Conservation (phyloP, 2,329 filamentous ascomycete genomes). For the Colletotrichum lentis region DNA sequence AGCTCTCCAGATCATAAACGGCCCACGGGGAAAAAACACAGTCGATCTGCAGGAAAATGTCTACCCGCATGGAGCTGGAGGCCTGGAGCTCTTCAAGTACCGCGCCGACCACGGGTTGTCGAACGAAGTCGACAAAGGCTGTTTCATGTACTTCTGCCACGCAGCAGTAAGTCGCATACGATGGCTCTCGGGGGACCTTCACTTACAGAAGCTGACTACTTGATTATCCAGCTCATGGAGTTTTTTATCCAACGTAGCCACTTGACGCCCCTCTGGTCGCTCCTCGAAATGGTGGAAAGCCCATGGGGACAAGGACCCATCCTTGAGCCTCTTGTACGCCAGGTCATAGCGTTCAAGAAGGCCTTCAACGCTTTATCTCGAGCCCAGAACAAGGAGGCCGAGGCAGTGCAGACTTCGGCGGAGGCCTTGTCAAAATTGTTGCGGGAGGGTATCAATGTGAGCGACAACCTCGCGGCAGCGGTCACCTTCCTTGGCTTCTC, state of each 20-base stretch:
- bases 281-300: slow-evolving; percentile 22
- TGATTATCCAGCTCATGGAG: slow-evolving; percentile 17
- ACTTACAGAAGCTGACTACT: neutral
- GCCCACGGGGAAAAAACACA: slow-evolving; percentile 7
- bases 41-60: slow-evolving; percentile 30
- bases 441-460: neutral
- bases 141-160: slow-evolving; percentile 28
- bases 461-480: slow-evolving; percentile 1
- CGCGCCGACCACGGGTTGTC: slow-evolving; percentile 26
- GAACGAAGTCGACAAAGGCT: slow-evolving; percentile 22
- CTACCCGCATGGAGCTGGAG: slow-evolving; percentile 10
- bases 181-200: too few relatives aligned
- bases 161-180: slow-evolving; percentile 10
- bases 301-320: slow-evolving; percentile 10
- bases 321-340: slow-evolving; percentile 20
- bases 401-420: neutral
- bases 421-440: slow-evolving; percentile 10
- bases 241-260: slow-evolving; percentile 27
- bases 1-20: slow-evolving; percentile 8
- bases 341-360: slow-evolving; percentile 19
- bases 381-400: neutral
- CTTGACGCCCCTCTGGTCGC: slow-evolving; percentile 16
- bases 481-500: slow-evolving; percentile 3
- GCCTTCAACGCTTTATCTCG: slow-evolving; percentile 16
- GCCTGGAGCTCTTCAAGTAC: slow-evolving; percentile 27